Evolutionary conservation across 192 early-diverging fungal species (phyloP).

Genomic region (Gryganskiella cystojenkinii): DNA sequence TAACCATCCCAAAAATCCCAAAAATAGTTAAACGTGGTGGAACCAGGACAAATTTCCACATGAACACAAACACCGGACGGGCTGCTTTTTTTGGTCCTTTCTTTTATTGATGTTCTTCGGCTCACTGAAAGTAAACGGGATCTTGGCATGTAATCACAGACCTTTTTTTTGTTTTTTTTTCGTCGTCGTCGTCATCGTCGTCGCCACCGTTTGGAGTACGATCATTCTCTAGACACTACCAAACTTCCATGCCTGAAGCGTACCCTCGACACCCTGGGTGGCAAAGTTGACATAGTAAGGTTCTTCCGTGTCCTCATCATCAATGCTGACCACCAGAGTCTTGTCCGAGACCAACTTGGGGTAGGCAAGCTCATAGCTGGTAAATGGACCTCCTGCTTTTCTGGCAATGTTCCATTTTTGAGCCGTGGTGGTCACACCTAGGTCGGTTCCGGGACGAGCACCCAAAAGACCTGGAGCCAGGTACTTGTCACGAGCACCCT

Average conservation of each 20-base stretch:
- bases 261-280: not conserved
- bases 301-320: not conserved
- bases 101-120: too few relatives aligned
- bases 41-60: too few relatives aligned
- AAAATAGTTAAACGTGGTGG: too few relatives aligned
- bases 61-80: too few relatives aligned
- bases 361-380: slow-evolving; percentile 15
- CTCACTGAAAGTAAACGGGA: too few relatives aligned
- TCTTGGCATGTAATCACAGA: too few relatives aligned
- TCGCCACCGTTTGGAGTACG: too few relatives aligned
- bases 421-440: slow-evolving; percentile 19
- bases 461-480: slow-evolving; percentile 14
- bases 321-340: slow-evolving; percentile 7
- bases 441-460: slow-evolving; percentile 11
- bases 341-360: slow-evolving; percentile 14
- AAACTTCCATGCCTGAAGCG: slow-evolving; percentile 22
- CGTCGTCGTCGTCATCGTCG: too few relatives aligned
- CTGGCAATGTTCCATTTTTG: slow-evolving; percentile 22
- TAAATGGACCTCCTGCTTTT: slow-evolving; percentile 13
- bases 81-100: too few relatives aligned
- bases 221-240: not conserved
- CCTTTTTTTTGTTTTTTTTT: too few relatives aligned
- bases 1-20: too few relatives aligned
- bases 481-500: slow-evolving; percentile 4
- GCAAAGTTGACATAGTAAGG: slow-evolving; percentile 17